Base-by-base conservation (phyloP, 2,329 filamentous ascomycete species). In the Diaporthe citri region DNA sequence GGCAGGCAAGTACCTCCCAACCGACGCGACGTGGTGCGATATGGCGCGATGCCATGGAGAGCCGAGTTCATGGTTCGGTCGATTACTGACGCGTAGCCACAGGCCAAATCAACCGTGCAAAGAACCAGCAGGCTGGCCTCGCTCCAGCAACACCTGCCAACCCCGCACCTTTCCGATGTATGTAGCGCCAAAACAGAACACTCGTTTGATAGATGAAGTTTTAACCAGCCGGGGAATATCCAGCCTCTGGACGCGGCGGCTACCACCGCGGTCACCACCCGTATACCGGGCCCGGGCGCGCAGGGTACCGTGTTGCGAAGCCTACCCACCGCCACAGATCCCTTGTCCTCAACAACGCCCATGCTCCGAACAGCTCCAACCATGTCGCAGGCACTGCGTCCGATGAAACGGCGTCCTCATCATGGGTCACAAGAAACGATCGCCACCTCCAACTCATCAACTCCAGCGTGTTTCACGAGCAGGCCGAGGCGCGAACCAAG, bases 401-500 rank as follows among this genome's bases (percentile, higher is more conserved):
- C 12, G 83, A 84, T 43, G 60, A 56, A 25, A 28, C 71, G n/a
- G 83, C 81, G 52, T 77, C 81, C 25, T 83, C 90, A 4, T 83
- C 90, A 4, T 96, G 93, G 91, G 90, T 97, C 56, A 90, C 92
- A 8, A 94, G 92, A 81, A 93, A 88, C 67, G 94, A 94, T 82
- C 93, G 93, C 67, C 94, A 96, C 81, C 90, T 94, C 81, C 94
- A 97, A 82, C 86, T 97, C 55, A 97, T 97, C 83, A 97, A 96
- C 81, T 90, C 93, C 28, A 90, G 91, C 22, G 90, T 96, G 1
- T 97, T 93, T 82, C 92, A 95, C 77, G 93, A 94, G 82, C 92
- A 95, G 76, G 88, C 89, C 15, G 90, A 94, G 80, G 89, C 90
- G 41, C 90, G 94, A 59, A 86, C 90, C 13, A 93, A 91, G 80